phyloP scores from a whole-genome alignment of 2,329 filamentous ascomycete species.

The Botryotinia calthae region DNA sequence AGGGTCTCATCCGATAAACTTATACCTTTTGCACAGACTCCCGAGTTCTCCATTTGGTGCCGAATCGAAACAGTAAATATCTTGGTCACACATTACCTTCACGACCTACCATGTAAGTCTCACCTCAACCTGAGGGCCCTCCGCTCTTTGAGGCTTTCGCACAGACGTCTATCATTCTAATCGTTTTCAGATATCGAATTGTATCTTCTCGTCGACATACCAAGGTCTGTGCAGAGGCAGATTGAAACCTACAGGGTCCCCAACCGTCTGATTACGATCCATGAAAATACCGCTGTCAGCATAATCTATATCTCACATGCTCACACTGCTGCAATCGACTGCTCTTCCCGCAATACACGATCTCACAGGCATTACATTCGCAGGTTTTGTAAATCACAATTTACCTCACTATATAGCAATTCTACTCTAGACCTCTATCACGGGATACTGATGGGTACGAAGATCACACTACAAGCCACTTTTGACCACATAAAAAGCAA shows the following conservation, averaged over 20 bases:
- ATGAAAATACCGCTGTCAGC: background rate
- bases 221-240: conserved; percentile 13
- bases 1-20: background rate
- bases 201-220: background rate
- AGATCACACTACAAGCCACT: conserved; percentile 1
- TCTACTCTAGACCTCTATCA: background rate
- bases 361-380: background rate
- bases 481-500: conserved; percentile 4
- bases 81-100: background rate
- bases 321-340: background rate
- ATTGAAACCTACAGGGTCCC: background rate
- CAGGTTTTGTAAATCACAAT: background rate
- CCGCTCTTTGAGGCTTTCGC: conserved; percentile 6
- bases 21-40: conserved; percentile 12
- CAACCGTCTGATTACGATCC: conserved; percentile 2
- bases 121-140: background rate
- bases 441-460: background rate
- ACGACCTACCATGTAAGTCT: background rate
- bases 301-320: background rate
- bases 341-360: background rate
- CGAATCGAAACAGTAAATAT: conserved; percentile 6
- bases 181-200: background rate
- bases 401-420: background rate
- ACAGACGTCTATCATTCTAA: background rate
- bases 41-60: conserved; percentile 5